Evolutionary conservation across 2,329 filamentous ascomycete genomes (phyloP).

Genomic region (Fusarium brevicatenulatum): DNA sequence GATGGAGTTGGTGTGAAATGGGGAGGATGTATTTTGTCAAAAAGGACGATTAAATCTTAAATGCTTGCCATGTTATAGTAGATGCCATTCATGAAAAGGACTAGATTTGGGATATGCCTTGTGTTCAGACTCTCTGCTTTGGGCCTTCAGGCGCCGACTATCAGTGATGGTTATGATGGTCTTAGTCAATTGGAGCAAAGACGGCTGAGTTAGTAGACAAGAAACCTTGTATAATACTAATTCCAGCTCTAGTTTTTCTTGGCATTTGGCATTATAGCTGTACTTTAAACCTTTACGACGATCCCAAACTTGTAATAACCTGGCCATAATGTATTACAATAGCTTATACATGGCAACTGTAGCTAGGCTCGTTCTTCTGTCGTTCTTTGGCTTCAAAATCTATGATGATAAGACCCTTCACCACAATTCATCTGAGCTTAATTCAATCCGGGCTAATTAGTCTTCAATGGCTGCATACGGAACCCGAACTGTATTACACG

Average conservation of each 20-base stretch:
- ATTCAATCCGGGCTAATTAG: neutral
- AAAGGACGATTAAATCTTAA: conserved; percentile 6
- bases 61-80: conserved; percentile 4
- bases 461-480: neutral
- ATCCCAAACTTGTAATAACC: neutral
- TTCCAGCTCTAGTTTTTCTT: neutral
- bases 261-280: neutral
- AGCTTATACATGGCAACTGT: neutral
- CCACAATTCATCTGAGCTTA: neutral
- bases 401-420: neutral
- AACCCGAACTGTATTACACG: neutral
- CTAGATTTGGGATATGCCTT: conserved; percentile 2
- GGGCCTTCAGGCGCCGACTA: neutral
- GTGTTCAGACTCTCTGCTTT: neutral
- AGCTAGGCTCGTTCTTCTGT: neutral
- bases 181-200: neutral
- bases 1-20: conserved; percentile 10
- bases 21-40: conserved; percentile 10
- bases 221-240: too few species aligned
- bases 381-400: neutral
- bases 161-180: neutral
- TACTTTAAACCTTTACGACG: neutral
- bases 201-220: neutral
- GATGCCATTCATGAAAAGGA: conserved; percentile 23
- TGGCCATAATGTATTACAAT: neutral